Evolutionary conservation across 2,329 filamentous ascomycete genomes (phyloP).

Genomic region (Xylariaceae sp.): DNA sequence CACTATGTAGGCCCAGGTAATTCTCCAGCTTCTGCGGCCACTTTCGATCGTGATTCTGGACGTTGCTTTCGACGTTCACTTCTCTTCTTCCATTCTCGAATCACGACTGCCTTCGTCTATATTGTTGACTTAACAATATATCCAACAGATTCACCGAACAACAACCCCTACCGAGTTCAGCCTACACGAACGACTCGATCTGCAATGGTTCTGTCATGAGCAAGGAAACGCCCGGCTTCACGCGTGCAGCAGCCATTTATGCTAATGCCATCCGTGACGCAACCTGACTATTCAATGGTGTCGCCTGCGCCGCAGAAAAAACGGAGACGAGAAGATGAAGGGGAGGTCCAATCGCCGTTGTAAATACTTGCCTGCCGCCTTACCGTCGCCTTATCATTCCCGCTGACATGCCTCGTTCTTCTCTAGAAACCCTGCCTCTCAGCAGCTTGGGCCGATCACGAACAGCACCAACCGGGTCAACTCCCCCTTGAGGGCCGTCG

Average conservation of each 20-base stretch:
- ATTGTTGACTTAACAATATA: neutral
- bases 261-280: conserved; percentile 36
- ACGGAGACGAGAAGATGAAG: conserved; percentile 33
- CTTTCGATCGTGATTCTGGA: neutral
- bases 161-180: neutral
- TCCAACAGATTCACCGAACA: too few relatives aligned
- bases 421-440: conserved; percentile 18
- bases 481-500: conserved; percentile 15
- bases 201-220: conserved; percentile 1
- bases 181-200: neutral
- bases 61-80: neutral
- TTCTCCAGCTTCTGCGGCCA: neutral
- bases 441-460: conserved; percentile 22
- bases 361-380: conserved; percentile 13
- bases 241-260: neutral
- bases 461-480: conserved; percentile 28
- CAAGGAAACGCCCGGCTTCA: neutral
- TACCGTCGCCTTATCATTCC: conserved; percentile 6
- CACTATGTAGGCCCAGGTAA: neutral
- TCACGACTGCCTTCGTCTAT: neutral
- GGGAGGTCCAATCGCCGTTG: conserved; percentile 26
- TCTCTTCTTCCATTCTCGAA: neutral
- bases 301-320: conserved; percentile 35
- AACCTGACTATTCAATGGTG: conserved; percentile 28
- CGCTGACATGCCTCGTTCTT: too few relatives aligned